Conservation (phyloP, 2,329 filamentous ascomycete genomes). For the Pyrenochaeta sp. region DNA sequence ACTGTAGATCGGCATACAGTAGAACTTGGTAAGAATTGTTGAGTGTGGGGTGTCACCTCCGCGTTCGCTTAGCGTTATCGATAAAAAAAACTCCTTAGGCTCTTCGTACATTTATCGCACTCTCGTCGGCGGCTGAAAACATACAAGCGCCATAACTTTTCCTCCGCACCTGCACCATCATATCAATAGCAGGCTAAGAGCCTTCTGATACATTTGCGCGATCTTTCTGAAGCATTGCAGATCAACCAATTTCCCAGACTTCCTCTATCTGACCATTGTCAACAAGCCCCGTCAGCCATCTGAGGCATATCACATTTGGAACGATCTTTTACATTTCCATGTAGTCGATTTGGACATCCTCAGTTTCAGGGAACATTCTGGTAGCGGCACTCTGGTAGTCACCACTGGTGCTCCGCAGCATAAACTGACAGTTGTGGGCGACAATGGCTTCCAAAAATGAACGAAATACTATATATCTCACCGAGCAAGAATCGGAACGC, state of each 20-base stretch:
- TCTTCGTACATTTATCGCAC: background rate
- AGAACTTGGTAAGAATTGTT: too few relatives aligned
- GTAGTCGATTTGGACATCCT: background rate
- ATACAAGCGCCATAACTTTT: background rate
- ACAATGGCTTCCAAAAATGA: slow-evolving; percentile 22
- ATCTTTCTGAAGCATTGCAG: too few relatives aligned
- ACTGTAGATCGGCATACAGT: too few relatives aligned
- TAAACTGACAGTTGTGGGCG: background rate
- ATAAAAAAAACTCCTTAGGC: slow-evolving; percentile 20
- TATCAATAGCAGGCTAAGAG: too few relatives aligned
- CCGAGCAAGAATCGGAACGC: slow-evolving; percentile 37
- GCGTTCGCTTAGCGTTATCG: slow-evolving; percentile 43
- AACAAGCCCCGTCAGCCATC: too few relatives aligned
- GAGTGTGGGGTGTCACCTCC: background rate
- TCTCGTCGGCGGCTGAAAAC: background rate
- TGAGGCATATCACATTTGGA: too few relatives aligned
- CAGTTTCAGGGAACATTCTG: background rate
- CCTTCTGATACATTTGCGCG: too few relatives aligned
- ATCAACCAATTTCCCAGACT: too few relatives aligned
- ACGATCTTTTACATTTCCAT: too few relatives aligned
- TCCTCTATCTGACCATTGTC: too few relatives aligned
- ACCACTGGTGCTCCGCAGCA: background rate
- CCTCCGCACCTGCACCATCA: background rate
- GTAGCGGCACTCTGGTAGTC: background rate
- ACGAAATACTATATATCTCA: slow-evolving; percentile 35